Conservation (phyloP, 73 alveolate species). For the Paramecium pentaurelia region DNA sequence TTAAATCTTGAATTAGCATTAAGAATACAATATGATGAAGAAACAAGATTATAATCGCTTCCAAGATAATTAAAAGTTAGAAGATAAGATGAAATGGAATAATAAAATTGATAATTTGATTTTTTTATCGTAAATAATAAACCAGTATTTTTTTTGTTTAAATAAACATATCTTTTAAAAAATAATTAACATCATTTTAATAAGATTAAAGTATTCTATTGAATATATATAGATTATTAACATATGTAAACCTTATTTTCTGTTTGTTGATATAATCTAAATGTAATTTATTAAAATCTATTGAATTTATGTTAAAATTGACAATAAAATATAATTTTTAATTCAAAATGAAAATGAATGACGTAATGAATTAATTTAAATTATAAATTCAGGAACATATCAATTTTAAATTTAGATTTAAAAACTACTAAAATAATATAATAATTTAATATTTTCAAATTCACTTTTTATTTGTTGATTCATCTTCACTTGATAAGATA, state of each 20-base stretch:
- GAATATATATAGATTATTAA: too few species aligned
- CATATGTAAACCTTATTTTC: neutral
- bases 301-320: neutral
- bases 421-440: neutral
- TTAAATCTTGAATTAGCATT: neutral
- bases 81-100: neutral
- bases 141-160: neutral
- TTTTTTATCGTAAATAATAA: neutral
- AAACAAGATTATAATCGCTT: neutral
- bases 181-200: neutral
- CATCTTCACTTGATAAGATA: neutral
- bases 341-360: neutral
- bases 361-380: neutral
- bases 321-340: neutral
- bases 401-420: neutral
- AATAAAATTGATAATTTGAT: neutral
- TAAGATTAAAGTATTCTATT: neutral
- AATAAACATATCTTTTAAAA: neutral
- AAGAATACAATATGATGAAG: neutral
- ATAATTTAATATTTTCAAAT: neutral
- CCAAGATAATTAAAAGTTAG: neutral
- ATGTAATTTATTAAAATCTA: neutral
- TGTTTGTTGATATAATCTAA: neutral
- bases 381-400: neutral
- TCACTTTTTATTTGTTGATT: neutral